Evolutionary conservation across 2,329 filamentous ascomycete species (phyloP).

Genomic region (Diaporthe humulicola): DNA sequence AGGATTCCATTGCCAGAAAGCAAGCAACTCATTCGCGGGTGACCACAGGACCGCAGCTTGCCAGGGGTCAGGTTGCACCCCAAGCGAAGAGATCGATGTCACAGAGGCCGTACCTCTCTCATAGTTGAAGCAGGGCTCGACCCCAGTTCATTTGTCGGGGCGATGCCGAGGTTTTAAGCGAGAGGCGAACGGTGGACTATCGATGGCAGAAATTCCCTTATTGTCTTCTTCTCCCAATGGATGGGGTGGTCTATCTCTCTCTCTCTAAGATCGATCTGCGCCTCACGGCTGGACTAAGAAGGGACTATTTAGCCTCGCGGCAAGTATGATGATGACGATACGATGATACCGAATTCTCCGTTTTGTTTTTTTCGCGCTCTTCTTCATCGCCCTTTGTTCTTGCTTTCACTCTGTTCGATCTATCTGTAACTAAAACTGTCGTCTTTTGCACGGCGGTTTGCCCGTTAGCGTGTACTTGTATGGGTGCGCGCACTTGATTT

Average conservation of each 20-base stretch:
- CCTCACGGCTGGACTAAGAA: slow-evolving; percentile 49
- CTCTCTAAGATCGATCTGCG: slow-evolving; percentile 47
- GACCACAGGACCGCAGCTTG: slow-evolving; percentile 45
- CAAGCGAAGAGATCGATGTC: slow-evolving; percentile 14
- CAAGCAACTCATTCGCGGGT: slow-evolving; percentile 40
- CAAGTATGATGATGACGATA: slow-evolving; percentile 44
- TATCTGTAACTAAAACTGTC: background rate
- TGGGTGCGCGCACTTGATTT: background rate
- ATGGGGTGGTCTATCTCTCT: slow-evolving; percentile 35
- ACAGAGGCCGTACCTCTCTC: slow-evolving; percentile 6
- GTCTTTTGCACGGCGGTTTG: background rate
- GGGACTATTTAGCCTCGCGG: slow-evolving; percentile 48
- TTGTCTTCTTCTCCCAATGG: slow-evolving; percentile 19
- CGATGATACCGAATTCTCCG: slow-evolving; percentile 41
- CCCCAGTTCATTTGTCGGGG: background rate
- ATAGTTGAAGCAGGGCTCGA: background rate
- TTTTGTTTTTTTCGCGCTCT: slow-evolving; percentile 1
- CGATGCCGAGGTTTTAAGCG: background rate
- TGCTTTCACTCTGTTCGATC: slow-evolving; percentile 4
- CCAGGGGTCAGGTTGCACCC: slow-evolving; percentile 8
- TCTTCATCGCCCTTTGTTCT: slow-evolving; percentile 20
- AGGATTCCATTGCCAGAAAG: background rate
- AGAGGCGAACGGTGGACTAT: background rate
- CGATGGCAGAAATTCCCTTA: slow-evolving; percentile 22
- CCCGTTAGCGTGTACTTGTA: background rate